Conservation (phyloP, 225 moss, liverwort and hornwort species). For the Thuidium tamariscinum region DNA sequence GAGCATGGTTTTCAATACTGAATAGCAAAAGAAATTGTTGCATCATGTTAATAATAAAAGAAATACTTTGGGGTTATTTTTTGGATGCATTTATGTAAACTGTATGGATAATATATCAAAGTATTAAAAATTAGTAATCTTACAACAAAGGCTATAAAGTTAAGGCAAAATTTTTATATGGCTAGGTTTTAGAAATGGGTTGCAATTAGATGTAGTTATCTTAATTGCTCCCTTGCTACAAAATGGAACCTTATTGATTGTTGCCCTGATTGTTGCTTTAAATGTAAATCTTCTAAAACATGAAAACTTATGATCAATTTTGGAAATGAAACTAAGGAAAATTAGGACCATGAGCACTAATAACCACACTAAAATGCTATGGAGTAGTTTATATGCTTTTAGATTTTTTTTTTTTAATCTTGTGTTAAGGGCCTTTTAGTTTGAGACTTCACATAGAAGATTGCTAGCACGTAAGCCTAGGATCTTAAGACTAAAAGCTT, state of each 20-base stretch:
- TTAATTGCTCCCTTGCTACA: background rate
- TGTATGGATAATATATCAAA: background rate
- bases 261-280: background rate
- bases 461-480: too few species aligned
- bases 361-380: background rate
- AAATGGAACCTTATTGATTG: background rate
- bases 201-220: background rate
- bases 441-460: background rate
- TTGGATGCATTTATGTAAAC: background rate
- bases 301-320: background rate
- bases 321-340: background rate
- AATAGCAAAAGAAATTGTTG: background rate
- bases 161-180: background rate
- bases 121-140: fast-evolving
- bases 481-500: too few species aligned
- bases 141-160: background rate
- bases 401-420: too few species aligned
- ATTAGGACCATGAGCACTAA: too few species aligned
- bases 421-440: background rate
- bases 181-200: fast-evolving
- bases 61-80: background rate
- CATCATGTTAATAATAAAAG: background rate
- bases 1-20: background rate
- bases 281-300: background rate
- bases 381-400: background rate